Conservation (phyloP, 2,329 filamentous ascomycete species). For the Colletotrichum gigasporum region DNA sequence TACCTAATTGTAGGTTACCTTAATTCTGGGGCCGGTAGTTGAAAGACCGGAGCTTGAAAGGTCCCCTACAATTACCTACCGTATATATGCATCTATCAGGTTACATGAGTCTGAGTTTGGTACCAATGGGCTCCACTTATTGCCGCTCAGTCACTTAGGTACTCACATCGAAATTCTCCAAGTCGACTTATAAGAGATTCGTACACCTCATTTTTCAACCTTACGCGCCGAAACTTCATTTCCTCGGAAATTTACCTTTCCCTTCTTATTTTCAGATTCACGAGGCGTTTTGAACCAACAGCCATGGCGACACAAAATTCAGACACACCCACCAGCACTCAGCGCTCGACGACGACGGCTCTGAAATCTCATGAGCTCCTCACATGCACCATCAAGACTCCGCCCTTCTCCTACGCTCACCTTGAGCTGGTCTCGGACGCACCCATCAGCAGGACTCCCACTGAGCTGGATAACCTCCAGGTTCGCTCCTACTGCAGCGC, state of each 20-base stretch:
- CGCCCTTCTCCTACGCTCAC: constrained; percentile 66
- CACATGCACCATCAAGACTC: constrained; percentile 59
- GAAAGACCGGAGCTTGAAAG: background rate
- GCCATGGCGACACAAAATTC: constrained; percentile 26
- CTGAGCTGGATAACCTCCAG: constrained; percentile 67
- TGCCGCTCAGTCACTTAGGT: constrained; percentile 4
- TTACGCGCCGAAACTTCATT: too few relatives aligned
- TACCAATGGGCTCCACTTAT: too few relatives aligned
- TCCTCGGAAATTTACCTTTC: too few relatives aligned
- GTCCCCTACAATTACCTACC: background rate
- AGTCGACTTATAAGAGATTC: background rate
- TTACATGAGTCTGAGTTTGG: background rate
- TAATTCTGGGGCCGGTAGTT: background rate
- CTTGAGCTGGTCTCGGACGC: constrained; percentile 55
- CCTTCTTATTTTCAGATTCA: background rate
- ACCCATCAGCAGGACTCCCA: constrained; percentile 14
- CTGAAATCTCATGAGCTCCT: constrained; percentile 59
- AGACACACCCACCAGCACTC: background rate
- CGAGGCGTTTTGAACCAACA: background rate
- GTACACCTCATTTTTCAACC: background rate
- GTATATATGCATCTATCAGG: constrained; percentile 8
- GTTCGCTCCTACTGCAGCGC: constrained; percentile 69
- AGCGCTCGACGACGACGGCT: background rate
- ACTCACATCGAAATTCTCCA: background rate
- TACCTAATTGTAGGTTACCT: background rate